These are phyloP conservation scores for Talaromyces sp. DNA, from an alignment of 2,329 filamentous ascomycete species.

Conservation along the genomic window DNA sequence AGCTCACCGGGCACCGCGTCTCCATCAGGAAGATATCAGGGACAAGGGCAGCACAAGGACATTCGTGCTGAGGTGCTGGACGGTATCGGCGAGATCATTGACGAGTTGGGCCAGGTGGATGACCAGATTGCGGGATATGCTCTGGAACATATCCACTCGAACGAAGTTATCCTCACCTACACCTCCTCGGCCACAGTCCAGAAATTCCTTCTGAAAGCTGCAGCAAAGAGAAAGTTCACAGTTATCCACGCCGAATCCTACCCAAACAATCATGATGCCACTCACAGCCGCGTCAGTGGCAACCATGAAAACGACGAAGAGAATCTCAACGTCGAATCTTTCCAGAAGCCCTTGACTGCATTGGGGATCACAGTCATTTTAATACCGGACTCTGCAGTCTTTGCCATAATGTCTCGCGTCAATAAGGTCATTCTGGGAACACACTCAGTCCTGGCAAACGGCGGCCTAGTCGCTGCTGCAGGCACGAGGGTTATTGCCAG, in stretches of 20 bases:
- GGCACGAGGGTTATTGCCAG: slow-evolving; percentile 80
- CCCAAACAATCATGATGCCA: slow-evolving; percentile 61
- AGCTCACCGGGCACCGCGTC: slow-evolving; percentile 30
- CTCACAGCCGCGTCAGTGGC: slow-evolving; percentile 58
- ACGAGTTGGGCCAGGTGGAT: slow-evolving; percentile 88
- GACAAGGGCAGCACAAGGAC: slow-evolving; percentile 47
- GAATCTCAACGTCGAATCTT: slow-evolving; percentile 41
- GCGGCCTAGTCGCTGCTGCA: slow-evolving; percentile 74
- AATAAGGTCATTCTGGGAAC: slow-evolving; percentile 93
- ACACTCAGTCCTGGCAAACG: slow-evolving; percentile 80
- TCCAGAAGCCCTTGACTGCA: slow-evolving; percentile 72
- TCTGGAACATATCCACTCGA: slow-evolving; percentile 86
- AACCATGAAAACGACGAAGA: slow-evolving; percentile 44
- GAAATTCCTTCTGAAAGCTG: slow-evolving; percentile 80
- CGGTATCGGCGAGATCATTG: slow-evolving; percentile 91
- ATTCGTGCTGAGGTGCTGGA: slow-evolving; percentile 86
- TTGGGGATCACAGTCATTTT: slow-evolving; percentile 77
- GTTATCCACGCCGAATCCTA: slow-evolving; percentile 74
- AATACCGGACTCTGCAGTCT: slow-evolving; percentile 77
- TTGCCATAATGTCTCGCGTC: slow-evolving; percentile 89
- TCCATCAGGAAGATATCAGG: slow-evolving; percentile 26
- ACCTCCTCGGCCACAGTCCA: slow-evolving; percentile 82
- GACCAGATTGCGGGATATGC: slow-evolving; percentile 86
- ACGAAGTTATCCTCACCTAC: slow-evolving; percentile 86
- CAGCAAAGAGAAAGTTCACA: slow-evolving; percentile 84